Base-by-base conservation (phyloP, 2,329 filamentous ascomycete species). In the Coniosporium tulheliwenetii region DNA sequence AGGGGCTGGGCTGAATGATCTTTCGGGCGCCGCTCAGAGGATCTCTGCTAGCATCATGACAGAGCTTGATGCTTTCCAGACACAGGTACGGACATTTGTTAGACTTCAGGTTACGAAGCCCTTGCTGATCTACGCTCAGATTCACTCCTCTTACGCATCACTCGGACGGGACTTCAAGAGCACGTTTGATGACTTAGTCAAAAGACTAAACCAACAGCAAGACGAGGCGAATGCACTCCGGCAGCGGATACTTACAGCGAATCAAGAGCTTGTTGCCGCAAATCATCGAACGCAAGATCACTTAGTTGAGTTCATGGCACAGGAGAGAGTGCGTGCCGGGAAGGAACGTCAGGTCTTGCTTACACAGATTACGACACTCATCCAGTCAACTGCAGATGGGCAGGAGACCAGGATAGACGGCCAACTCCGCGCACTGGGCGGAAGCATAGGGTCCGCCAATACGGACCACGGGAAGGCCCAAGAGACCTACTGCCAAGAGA, bases 21-120 rank as follows among this genome's bases (percentile, higher is more conserved):
- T 96, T 15, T 86, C 86, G 2, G 73, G 73, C 9, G 85, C 87
- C 8, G 86, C 89, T 1, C 85, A 89, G 60, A 79, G 81, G 41
- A 95, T 96, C 46, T 85, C 86, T 0, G 82, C 80, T 10, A 89
- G 93, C 50, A 87, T 96, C 38, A 75, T 94, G 44, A 80, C 74
- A 43, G 89, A 96, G 59, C 72, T 98, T 44, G 74, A 77, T 30
- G 71, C 73, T n/a, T 93, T 96, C 52, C 85, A 95, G 57, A 74
- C 69, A 39, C 78, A 78, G 57, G 69, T 68, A 60, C 54, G 59
- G 7, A 19, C 14, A 36, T 2, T 7, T 26, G 3, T 3, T 26
- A 3, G 7, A 7, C 19, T 26, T 26, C 19, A 26, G 30, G n/a
- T 40, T 38, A 1, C 12, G 37, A 38, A n/a, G 32, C 35, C 14